phyloP scores from a whole-genome alignment of 2,329 filamentous ascomycete genomes.

The Cladosporium austrohemisphaericum region DNA sequence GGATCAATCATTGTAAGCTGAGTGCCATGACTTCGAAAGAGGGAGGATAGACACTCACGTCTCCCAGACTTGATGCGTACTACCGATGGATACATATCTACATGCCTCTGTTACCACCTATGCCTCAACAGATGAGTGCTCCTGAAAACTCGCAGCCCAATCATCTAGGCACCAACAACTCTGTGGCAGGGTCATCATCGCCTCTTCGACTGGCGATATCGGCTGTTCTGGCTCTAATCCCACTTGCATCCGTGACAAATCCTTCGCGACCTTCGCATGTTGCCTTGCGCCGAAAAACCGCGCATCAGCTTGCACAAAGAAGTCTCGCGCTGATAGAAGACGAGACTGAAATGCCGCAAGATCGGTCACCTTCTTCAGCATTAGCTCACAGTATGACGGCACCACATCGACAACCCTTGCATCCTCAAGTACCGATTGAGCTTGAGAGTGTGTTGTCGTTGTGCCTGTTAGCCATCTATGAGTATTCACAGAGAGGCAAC shows the following conservation, averaged over 20 bases:
- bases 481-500: conserved; percentile 53
- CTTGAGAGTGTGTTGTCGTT: conserved; percentile 49
- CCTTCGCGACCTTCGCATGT: conserved; percentile 40
- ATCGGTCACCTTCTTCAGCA: conserved; percentile 45
- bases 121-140: conserved; percentile 25
- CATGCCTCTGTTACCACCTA: conserved; percentile 49
- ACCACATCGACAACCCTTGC: conserved; percentile 40
- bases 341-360: conserved; percentile 48
- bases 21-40: background rate
- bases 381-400: conserved; percentile 37
- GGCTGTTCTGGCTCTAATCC: conserved; percentile 48
- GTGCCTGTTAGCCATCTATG: conserved; percentile 49
- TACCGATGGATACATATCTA: conserved; percentile 52
- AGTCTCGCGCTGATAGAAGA: conserved; percentile 49
- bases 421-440: conserved; percentile 44
- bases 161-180: too few species aligned
- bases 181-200: conserved; percentile 23
- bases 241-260: conserved; percentile 40
- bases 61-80: conserved; percentile 46
- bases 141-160: conserved; percentile 34
- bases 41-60: too few species aligned
- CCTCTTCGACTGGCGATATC: conserved; percentile 48
- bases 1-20: background rate
- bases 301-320: conserved; percentile 48
- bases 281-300: conserved; percentile 45